Conservation (phyloP, 108 stramenopile species). For the Nitzschia palea region DNA sequence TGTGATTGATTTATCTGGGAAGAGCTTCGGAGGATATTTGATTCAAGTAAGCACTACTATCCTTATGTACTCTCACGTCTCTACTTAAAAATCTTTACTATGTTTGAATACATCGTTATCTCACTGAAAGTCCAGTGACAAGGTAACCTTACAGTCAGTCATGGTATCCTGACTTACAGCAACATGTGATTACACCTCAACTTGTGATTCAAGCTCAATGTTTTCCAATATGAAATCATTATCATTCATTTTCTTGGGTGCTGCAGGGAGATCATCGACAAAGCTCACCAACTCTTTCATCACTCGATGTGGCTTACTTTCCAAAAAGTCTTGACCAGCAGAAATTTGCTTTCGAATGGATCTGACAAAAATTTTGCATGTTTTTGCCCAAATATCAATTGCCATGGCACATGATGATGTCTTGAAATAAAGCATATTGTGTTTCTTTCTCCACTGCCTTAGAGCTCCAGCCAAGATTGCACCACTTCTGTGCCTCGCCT, state of each 20-base stretch:
- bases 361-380: constrained; percentile 64
- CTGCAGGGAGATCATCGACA: constrained; percentile 20
- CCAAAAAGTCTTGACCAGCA: constrained; percentile 17
- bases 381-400: constrained; percentile 67
- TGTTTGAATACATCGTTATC: too few species aligned
- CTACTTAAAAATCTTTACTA: too few species aligned
- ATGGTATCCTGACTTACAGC: too few species aligned
- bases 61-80: too few species aligned
- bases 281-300: constrained; percentile 38
- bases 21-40: too few species aligned
- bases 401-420: constrained; percentile 68
- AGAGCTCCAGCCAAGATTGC: constrained; percentile 45
- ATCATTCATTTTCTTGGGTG: constrained; percentile 15
- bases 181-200: constrained; percentile 33
- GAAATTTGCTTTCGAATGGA: constrained; percentile 56
- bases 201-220: constrained; percentile 28
- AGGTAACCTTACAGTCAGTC: too few species aligned
- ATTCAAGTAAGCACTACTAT: too few species aligned
- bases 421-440: constrained; percentile 43
- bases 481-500: constrained; percentile 50
- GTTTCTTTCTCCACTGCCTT: constrained; percentile 51
- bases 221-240: background rate
- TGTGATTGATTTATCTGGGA: too few species aligned
- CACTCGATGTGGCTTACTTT: constrained; percentile 14
- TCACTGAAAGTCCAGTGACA: too few species aligned